Evolutionary conservation across 495 filamentous ascomycete species (phyloP).

Genomic region (Glonium stellatum): DNA sequence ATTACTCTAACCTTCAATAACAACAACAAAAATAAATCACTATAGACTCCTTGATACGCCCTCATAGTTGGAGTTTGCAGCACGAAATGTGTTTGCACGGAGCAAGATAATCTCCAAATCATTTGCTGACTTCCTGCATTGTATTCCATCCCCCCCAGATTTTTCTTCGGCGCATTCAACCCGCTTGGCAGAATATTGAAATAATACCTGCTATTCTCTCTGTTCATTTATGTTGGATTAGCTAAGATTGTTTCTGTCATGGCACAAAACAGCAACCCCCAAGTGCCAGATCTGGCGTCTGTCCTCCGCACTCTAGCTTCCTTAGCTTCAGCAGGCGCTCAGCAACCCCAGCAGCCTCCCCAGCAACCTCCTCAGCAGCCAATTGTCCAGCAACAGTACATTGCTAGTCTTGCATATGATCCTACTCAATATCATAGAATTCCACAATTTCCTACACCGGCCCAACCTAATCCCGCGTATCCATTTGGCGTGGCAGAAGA

Average conservation of each 20-base stretch:
- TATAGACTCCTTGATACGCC: background rate
- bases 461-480: background rate
- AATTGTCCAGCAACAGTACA: slow-evolving; percentile 7
- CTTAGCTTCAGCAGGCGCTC: slow-evolving; percentile 31
- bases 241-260: slow-evolving; percentile 22
- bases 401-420: background rate
- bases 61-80: background rate
- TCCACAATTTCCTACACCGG: background rate
- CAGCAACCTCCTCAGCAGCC: slow-evolving; percentile 1
- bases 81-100: too few relatives aligned
- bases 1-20: slow-evolving; percentile 1
- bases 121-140: too few relatives aligned
- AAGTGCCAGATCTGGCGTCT: slow-evolving; percentile 44
- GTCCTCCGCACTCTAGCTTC: slow-evolving; percentile 48
- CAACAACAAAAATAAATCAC: background rate
- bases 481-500: background rate
- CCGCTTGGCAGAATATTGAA: too few relatives aligned
- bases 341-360: background rate
- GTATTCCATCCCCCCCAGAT: too few relatives aligned
- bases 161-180: too few relatives aligned
- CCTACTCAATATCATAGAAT: background rate
- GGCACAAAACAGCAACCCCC: slow-evolving; percentile 32
- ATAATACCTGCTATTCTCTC: background rate
- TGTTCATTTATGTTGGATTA: background rate
- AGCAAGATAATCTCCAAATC: too few relatives aligned